Evolutionary conservation across 1,284 basidiomycete species (phyloP).

Genomic region (Puccinia brachypodii): DNA sequence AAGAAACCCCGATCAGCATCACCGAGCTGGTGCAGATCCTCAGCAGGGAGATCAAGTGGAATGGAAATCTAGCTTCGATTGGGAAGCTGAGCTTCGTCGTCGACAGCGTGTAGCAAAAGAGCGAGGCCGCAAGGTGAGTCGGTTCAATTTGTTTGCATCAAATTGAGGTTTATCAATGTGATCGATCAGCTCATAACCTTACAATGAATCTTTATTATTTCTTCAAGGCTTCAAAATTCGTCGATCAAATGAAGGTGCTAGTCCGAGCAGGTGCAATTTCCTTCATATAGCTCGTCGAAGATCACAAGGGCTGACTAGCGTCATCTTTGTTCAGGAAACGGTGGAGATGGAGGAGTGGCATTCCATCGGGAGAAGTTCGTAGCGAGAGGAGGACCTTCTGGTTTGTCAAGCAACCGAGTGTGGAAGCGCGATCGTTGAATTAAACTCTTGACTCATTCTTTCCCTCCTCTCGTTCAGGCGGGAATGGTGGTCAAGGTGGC

Average conservation of each 20-base stretch:
- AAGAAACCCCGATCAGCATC: neutral
- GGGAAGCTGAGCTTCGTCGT: constrained; percentile 43
- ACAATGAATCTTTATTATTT: neutral
- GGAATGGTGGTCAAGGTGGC: constrained; percentile 82
- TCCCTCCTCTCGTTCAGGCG: constrained; percentile 65
- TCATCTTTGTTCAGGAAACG: constrained; percentile 31
- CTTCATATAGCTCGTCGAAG: constrained; percentile 33
- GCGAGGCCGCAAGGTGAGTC: constrained; percentile 26
- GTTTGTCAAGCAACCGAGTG: constrained; percentile 64
- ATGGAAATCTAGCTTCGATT: constrained; percentile 40
- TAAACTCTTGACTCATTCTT: constrained; percentile 74
- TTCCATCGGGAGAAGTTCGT: constrained; percentile 49
- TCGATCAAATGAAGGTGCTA: constrained; percentile 75
- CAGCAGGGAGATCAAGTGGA: constrained; percentile 5
- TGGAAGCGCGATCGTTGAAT: constrained; percentile 63
- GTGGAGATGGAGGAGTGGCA: constrained; percentile 46
- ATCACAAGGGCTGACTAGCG: constrained; percentile 50
- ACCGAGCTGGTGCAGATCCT: neutral
- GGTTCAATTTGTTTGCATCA: neutral
- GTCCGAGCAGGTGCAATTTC: constrained; percentile 69
- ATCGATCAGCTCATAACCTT: too few species aligned
- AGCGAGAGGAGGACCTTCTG: constrained; percentile 60
- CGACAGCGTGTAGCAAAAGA: constrained; percentile 43
- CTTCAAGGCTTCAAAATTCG: constrained; percentile 70
- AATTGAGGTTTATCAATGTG: too few species aligned